Percentiles rank a stretch among this genome's conserved stretches.
phyloP scores from a whole-genome alignment of 2,329 filamentous ascomycete species.

The Bipolaris victoriae region DNA sequence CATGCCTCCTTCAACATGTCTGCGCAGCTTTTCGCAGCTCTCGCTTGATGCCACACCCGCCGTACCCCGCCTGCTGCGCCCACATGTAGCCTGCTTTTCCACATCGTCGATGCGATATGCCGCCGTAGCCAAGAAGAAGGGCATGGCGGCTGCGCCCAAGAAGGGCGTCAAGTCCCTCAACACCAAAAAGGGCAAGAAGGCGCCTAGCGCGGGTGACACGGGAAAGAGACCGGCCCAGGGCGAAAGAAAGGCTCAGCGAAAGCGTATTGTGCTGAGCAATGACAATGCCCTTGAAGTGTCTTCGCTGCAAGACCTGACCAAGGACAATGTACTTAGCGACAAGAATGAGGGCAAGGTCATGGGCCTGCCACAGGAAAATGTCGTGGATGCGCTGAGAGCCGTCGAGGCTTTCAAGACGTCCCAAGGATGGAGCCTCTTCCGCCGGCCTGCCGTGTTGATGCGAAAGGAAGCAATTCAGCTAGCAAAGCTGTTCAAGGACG shows the following conservation, averaged over 20 bases:
- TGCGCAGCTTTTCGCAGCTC: conserved; percentile 42
- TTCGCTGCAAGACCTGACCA: conserved; percentile 69
- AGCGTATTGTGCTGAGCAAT: conserved; percentile 90
- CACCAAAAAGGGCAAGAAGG: conserved; percentile 53
- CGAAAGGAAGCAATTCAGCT: conserved; percentile 78
- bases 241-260: conserved; percentile 85
- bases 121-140: conserved; percentile 36
- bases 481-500: conserved; percentile 54
- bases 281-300: conserved; percentile 84
- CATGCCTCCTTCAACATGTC: conserved; percentile 43
- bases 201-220: conserved; percentile 46
- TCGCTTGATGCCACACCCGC: conserved; percentile 37
- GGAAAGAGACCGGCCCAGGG: conserved; percentile 68
- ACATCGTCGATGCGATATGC: conserved; percentile 41
- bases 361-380: conserved; percentile 68
- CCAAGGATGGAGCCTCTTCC: conserved; percentile 87
- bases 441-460: conserved; percentile 78
- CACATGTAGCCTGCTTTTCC: conserved; percentile 44
- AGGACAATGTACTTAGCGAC: conserved; percentile 52
- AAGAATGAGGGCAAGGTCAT: conserved; percentile 69
- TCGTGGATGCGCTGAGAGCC: conserved; percentile 81
- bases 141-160: conserved; percentile 37
- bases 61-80: conserved; percentile 33
- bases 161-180: conserved; percentile 49
- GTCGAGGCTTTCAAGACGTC: conserved; percentile 88